Evolutionary conservation across 331 rosid species (phyloP).

Genomic region (Erythrophleum ivorense): DNA sequence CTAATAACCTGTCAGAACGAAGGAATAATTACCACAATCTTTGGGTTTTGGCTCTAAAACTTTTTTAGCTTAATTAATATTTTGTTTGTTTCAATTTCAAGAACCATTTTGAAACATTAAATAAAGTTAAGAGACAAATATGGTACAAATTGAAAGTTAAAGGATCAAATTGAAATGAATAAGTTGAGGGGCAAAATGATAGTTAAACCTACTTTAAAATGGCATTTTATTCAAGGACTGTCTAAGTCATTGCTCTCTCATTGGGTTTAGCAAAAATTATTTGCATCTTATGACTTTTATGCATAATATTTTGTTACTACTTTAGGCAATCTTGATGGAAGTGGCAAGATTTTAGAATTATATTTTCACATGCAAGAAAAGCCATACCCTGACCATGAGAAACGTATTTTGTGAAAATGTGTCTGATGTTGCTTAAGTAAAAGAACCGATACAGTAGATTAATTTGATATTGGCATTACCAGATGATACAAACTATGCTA

Average conservation of each 20-base stretch:
- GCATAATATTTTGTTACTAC: neutral
- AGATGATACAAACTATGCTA: neutral
- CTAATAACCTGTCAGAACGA: neutral
- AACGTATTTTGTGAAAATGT: neutral
- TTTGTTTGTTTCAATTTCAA: no score
- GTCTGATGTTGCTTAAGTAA: neutral
- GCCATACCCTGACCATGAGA: constrained; percentile 1
- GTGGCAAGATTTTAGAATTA: neutral
- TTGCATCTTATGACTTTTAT: neutral
- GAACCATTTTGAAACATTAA: neutral
- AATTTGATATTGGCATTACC: neutral
- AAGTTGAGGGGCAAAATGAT: neutral
- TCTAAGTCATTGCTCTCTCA: neutral
- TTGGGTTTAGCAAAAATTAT: neutral
- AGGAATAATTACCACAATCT: neutral
- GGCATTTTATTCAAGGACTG: neutral
- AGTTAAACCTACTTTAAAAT: neutral
- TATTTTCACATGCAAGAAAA: neutral
- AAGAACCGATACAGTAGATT: neutral
- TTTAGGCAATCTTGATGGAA: neutral
- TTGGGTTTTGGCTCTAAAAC: neutral
- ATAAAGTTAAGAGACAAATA: no score
- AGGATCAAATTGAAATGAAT: no score
- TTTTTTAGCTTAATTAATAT: no score
- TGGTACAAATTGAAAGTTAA: no score